These are phyloP conservation scores for Pseudonitzschia pungens DNA, from an alignment of 108 stramenopile species.

Conservation along the genomic window DNA sequence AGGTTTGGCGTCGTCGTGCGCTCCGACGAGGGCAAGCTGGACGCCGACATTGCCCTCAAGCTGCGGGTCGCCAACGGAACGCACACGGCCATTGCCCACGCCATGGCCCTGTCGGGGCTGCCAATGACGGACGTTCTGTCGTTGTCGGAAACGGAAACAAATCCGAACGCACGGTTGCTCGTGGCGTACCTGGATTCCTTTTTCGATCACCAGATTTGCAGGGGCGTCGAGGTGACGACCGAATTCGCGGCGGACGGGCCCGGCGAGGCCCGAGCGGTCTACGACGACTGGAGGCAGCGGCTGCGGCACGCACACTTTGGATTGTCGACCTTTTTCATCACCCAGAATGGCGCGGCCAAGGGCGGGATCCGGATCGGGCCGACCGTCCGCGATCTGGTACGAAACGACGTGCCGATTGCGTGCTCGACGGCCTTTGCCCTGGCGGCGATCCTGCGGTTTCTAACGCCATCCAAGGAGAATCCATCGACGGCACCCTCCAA, in stretches of 20 bases:
- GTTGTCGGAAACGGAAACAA: slow-evolving; percentile 18
- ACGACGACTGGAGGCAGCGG: slow-evolving; percentile 79
- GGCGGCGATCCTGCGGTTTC: slow-evolving; percentile 78
- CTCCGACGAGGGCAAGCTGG: slow-evolving; percentile 46
- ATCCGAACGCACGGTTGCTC: slow-evolving; percentile 11
- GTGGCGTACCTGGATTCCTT: slow-evolving; percentile 71
- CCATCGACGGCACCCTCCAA: neutral
- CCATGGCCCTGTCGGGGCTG: slow-evolving; percentile 61
- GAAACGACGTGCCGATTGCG: neutral
- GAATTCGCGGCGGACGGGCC: neutral
- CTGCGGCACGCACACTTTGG: slow-evolving; percentile 86
- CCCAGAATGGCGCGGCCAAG: slow-evolving; percentile 89
- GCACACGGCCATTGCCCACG: slow-evolving; percentile 87
- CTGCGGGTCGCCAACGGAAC: slow-evolving; percentile 90
- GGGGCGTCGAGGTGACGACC: slow-evolving; percentile 17
- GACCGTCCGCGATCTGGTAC: slow-evolving; percentile 62
- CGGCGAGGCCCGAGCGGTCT: slow-evolving; percentile 55
- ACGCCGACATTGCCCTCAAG: slow-evolving; percentile 80
- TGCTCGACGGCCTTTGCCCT: slow-evolving; percentile 78
- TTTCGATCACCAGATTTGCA: slow-evolving; percentile 72
- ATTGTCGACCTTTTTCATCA: slow-evolving; percentile 86
- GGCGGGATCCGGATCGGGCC: slow-evolving; percentile 84
- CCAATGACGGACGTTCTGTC: slow-evolving; percentile 39
- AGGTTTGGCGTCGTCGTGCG: slow-evolving; percentile 38
- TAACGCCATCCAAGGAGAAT: slow-evolving; percentile 54